A percentile compares a stretch with the other conserved stretches of the same genome.
phyloP scores from a whole-genome alignment of 208 protist species.

The Porcisia hertigi region DNA sequence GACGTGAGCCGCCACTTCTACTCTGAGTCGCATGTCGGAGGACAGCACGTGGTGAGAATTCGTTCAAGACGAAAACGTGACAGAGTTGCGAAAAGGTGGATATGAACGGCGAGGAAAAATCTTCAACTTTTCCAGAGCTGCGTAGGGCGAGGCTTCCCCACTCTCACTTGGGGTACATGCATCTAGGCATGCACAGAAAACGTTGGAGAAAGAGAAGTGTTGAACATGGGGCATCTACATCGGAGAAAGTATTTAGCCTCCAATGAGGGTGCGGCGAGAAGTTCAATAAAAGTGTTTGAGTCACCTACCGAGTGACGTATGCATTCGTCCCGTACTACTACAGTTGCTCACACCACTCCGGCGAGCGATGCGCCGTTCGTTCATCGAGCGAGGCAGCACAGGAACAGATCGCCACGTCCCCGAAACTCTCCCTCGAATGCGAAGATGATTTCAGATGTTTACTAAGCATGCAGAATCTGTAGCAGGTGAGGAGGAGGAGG shows the following conservation, averaged over 20 bases:
- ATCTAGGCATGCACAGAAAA: not conserved
- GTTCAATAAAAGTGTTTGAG: not conserved
- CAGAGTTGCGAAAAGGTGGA: no score
- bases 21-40: not conserved
- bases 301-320: not conserved
- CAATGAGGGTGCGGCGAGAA: not conserved
- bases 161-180: not conserved
- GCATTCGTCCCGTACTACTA: not conserved
- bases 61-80: no score
- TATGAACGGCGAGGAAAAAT: no score
- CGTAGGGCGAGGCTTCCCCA: not conserved
- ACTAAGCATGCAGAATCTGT: not conserved
- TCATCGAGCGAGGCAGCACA: not conserved
- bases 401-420: not conserved
- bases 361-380: not conserved
- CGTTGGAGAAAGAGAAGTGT: not conserved
- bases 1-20: not conserved
- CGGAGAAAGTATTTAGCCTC: not conserved
- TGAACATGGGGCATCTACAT: not conserved
- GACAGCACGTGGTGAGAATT: no score
- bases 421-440: not conserved
- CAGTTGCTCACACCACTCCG: not conserved
- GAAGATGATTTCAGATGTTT: not conserved
- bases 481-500: not conserved
- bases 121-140: no score